These are phyloP conservation scores for Fusarium brevicatenulatum DNA, from an alignment of 2,329 filamentous ascomycete genomes.

Conservation along the genomic window DNA sequence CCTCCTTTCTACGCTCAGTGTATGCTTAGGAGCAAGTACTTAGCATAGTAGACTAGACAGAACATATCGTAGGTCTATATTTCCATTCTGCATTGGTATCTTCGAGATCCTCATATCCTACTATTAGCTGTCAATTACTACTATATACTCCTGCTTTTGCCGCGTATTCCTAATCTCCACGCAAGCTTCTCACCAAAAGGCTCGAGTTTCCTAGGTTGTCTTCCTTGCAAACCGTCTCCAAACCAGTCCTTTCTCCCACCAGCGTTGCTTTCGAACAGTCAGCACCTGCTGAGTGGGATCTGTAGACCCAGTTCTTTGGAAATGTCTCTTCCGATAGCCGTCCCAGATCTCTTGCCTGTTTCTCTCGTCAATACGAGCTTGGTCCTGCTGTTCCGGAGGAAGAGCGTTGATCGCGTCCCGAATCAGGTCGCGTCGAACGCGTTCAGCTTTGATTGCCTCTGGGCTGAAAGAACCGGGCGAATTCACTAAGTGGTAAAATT, in stretches of 20 bases:
- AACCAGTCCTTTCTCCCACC: background rate
- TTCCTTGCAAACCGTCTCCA: background rate
- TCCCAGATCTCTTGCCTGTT: background rate
- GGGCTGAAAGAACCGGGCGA: background rate
- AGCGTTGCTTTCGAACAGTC: accelerated
- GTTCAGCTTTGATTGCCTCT: background rate
- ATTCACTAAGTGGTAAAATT: background rate
- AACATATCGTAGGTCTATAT: background rate
- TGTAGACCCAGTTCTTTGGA: accelerated
- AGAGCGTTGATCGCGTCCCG: background rate
- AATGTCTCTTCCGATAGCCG: background rate
- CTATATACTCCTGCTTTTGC: too few relatives aligned
- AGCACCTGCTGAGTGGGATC: background rate
- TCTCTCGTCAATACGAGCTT: background rate
- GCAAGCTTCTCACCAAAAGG: background rate
- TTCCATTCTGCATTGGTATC: background rate
- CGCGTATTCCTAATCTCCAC: background rate
- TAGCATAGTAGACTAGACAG: background rate
- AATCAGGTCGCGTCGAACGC: background rate
- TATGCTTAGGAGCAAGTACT: too few relatives aligned
- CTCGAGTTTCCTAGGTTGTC: background rate
- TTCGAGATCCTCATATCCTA: too few relatives aligned
- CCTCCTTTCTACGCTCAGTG: too few relatives aligned
- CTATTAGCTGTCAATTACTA: too few relatives aligned
- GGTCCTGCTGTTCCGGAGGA: accelerated